A percentile compares a stretch with the other conserved stretches of the same genome.
Conservation (phyloP, 2,329 filamentous ascomycete species). For the Nothomitra cinnamomea region DNA sequence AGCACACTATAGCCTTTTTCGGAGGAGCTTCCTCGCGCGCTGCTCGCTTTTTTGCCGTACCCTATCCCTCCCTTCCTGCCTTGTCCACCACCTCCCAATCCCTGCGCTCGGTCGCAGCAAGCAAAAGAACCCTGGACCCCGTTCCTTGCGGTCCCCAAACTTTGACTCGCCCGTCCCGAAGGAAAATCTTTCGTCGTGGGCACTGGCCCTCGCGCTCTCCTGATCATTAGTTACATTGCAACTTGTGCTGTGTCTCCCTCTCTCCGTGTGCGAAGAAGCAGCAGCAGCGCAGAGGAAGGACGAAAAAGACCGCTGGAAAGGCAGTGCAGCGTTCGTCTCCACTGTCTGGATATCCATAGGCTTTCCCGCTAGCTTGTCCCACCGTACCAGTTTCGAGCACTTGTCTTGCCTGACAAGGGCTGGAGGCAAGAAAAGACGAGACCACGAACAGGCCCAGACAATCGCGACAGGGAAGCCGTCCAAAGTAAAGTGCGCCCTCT, state of each 20-base stretch:
- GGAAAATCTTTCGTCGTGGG: not conserved
- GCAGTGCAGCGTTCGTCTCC: conserved; percentile 1
- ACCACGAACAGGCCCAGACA: conserved; percentile 1
- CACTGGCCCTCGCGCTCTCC: not conserved
- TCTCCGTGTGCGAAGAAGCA: not conserved
- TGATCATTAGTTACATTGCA: not conserved
- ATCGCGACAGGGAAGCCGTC: not conserved
- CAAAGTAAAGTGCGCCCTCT: conserved; percentile 3
- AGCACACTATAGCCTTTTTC: not conserved
- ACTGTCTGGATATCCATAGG: conserved; percentile 1
- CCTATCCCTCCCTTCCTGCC: not conserved
- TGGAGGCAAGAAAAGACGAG: conserved; percentile 2
- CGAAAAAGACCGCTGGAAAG: not conserved
- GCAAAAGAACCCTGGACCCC: not conserved
- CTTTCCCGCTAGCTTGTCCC: conserved; percentile 9
- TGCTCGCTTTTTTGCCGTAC: conserved; percentile 2
- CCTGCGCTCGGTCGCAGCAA: not conserved
- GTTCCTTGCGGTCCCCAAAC: not conserved
- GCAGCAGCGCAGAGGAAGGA: not conserved
- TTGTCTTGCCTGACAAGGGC: conserved; percentile 5
- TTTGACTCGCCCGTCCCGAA: conserved; percentile 1
- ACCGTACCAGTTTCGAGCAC: conserved; percentile 11
- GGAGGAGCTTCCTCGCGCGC: not conserved
- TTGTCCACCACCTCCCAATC: not conserved
- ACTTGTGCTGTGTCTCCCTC: not conserved